Percentiles rank a stretch among this genome's conserved stretches.
phyloP scores from a whole-genome alignment of 208 protist species.

The Naegleria lovaniensis region DNA sequence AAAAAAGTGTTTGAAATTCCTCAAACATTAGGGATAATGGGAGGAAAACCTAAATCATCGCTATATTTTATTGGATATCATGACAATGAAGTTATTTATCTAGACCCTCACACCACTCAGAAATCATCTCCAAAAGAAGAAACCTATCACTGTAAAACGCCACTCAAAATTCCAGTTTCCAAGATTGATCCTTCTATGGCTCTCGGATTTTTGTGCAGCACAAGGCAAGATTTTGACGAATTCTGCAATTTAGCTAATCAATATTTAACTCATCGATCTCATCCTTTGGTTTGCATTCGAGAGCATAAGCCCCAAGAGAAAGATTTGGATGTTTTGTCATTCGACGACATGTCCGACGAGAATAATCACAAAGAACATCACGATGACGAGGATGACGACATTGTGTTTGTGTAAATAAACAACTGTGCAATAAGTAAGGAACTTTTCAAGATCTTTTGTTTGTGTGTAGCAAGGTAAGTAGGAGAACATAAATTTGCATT shows the following conservation, averaged over 20 bases:
- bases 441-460: too few species aligned
- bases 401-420: not conserved
- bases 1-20: slow-evolving; percentile 33
- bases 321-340: not conserved
- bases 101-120: slow-evolving; percentile 11
- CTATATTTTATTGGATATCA: slow-evolving; percentile 48
- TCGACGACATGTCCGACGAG: not conserved
- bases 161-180: not conserved
- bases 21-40: slow-evolving; percentile 40
- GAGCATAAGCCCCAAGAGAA: not conserved
- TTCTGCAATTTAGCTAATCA: not conserved
- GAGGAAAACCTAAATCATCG: slow-evolving; percentile 42
- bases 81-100: slow-evolving; percentile 32
- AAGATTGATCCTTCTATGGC: slow-evolving; percentile 27
- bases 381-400: not conserved
- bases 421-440: not conserved
- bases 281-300: not conserved
- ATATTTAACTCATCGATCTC: not conserved
- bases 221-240: slow-evolving; percentile 16
- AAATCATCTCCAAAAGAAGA: not conserved
- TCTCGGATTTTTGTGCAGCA: not conserved
- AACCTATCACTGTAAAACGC: not conserved
- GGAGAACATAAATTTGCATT: too few species aligned
- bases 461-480: too few species aligned
- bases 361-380: not conserved